Evolutionary conservation across 176 grass and related monocot genomes (phyloP).

Genomic region (Oryza australiensis): DNA sequence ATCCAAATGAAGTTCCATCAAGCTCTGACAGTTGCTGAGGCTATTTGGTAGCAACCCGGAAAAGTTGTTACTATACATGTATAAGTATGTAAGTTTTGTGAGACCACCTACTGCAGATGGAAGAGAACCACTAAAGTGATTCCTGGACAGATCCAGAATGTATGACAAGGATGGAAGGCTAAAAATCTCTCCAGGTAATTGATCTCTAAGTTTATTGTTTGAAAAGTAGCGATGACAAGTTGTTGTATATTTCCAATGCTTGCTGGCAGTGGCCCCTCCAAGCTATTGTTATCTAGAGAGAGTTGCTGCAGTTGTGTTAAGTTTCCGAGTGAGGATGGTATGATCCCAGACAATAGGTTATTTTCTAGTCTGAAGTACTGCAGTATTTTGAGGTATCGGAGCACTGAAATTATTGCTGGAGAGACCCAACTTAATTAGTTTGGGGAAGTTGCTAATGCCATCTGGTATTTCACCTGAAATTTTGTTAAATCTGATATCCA

Average conservation of each 20-base stretch:
- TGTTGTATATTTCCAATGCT: slow-evolving; percentile 31
- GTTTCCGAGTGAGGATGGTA: slow-evolving; percentile 41
- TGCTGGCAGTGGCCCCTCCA: slow-evolving; percentile 31
- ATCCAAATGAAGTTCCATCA: slow-evolving; percentile 51
- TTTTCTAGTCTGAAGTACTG: slow-evolving; percentile 32
- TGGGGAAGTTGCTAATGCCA: slow-evolving; percentile 36
- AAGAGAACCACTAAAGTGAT: slow-evolving; percentile 41
- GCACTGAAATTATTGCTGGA: slow-evolving; percentile 42
- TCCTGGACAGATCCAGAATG: slow-evolving; percentile 33
- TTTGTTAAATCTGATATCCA: slow-evolving; percentile 46
- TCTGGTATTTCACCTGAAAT: slow-evolving; percentile 44
- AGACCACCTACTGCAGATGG: slow-evolving; percentile 39
- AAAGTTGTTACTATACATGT: slow-evolving; percentile 46
- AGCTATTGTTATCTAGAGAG: slow-evolving; percentile 21
- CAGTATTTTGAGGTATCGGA: slow-evolving; percentile 45
- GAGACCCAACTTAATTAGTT: slow-evolving; percentile 40
- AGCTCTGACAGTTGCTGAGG: slow-evolving; percentile 46
- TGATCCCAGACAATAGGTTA: slow-evolving; percentile 40
- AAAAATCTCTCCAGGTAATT: slow-evolving; percentile 33
- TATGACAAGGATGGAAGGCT: slow-evolving; percentile 32
- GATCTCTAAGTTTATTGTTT: slow-evolving; percentile 14
- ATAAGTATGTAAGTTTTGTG: slow-evolving; percentile 45
- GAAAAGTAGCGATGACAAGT: slow-evolving; percentile 21
- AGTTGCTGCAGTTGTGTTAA: slow-evolving; percentile 28
- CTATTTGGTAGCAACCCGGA: slow-evolving; percentile 31